phyloP scores from a whole-genome alignment of 148 eudicot genomes.

The Vaccinium vitisidaea region DNA sequence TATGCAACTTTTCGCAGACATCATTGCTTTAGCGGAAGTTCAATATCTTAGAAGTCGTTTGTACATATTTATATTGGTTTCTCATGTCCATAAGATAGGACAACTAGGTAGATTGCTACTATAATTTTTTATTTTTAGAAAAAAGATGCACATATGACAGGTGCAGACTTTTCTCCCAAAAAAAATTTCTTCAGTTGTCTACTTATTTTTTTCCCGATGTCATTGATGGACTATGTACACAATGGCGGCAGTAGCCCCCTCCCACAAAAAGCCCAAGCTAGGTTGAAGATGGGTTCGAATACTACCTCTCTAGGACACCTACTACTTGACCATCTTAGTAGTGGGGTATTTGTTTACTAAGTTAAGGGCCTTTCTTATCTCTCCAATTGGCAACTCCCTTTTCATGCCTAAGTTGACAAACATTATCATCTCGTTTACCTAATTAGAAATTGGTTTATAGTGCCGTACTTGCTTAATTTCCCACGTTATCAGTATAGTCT shows the following conservation, averaged over 20 bases:
- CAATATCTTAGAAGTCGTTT: not conserved
- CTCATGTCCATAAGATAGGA: not conserved
- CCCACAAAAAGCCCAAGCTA: not conserved
- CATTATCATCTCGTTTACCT: not conserved
- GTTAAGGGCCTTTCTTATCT: not conserved
- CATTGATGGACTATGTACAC: not conserved
- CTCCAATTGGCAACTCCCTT: not conserved
- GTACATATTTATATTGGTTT: not conserved
- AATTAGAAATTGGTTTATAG: not conserved
- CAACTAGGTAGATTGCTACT: not conserved
- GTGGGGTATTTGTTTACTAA: not conserved
- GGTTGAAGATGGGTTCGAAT: not conserved
- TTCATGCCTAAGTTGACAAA: not conserved
- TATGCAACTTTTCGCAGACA: not conserved
- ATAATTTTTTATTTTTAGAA: not conserved
- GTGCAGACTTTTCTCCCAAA: not conserved
- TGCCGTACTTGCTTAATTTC: not conserved
- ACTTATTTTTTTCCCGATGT: not conserved
- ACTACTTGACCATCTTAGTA: not conserved
- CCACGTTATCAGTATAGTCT: not conserved
- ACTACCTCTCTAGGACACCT: not conserved
- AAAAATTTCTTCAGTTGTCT: not conserved
- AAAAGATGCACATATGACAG: not conserved
- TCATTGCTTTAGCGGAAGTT: not conserved
- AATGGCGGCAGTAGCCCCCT: not conserved